Conservation (phyloP, 2,329 filamentous ascomycete genomes). For the Cyphellophora europaea region DNA sequence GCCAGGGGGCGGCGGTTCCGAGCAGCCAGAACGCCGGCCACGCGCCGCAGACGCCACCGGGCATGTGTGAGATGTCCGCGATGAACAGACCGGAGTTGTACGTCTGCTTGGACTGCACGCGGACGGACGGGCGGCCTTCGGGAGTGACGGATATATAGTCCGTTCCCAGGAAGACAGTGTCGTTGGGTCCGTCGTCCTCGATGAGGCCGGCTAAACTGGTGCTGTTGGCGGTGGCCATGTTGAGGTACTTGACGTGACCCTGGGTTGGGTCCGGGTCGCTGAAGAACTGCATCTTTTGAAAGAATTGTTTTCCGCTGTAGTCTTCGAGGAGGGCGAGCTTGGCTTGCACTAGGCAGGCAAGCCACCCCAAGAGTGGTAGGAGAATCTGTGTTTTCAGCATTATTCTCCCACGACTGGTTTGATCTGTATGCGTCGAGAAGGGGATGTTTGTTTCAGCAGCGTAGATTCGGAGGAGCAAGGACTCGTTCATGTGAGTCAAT, state of each 20-base stretch:
- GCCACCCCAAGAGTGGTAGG: too few relatives aligned
- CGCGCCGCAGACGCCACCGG: slow-evolving; percentile 35
- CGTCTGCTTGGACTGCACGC: slow-evolving; percentile 32
- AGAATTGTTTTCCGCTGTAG: slow-evolving; percentile 37
- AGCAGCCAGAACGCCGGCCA: slow-evolving; percentile 43
- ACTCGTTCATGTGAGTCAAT: too few relatives aligned
- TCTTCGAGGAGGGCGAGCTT: slow-evolving; percentile 19
- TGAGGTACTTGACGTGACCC: slow-evolving; percentile 40
- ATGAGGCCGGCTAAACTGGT: slow-evolving; percentile 21
- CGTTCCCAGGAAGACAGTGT: slow-evolving; percentile 33
- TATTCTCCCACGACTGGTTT: too few relatives aligned
- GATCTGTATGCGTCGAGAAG: too few relatives aligned
- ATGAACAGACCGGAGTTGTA: slow-evolving; percentile 37
- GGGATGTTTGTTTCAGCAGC: too few relatives aligned
- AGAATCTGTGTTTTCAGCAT: too few relatives aligned
- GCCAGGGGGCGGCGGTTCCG: slow-evolving; percentile 26
- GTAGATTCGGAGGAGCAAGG: too few relatives aligned
- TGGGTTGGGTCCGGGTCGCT: slow-evolving; percentile 36
- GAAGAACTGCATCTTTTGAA: slow-evolving; percentile 41
- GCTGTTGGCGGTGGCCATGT: slow-evolving; percentile 27
- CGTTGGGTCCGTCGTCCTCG: slow-evolving; percentile 20
- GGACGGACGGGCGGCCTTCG: slow-evolving; percentile 31
- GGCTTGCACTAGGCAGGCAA: too few relatives aligned
- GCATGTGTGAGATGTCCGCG: slow-evolving; percentile 38
- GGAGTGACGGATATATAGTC: slow-evolving; percentile 27